Conservation (phyloP, 352 stramenopile genomes). For the Globisporangium lucens region DNA sequence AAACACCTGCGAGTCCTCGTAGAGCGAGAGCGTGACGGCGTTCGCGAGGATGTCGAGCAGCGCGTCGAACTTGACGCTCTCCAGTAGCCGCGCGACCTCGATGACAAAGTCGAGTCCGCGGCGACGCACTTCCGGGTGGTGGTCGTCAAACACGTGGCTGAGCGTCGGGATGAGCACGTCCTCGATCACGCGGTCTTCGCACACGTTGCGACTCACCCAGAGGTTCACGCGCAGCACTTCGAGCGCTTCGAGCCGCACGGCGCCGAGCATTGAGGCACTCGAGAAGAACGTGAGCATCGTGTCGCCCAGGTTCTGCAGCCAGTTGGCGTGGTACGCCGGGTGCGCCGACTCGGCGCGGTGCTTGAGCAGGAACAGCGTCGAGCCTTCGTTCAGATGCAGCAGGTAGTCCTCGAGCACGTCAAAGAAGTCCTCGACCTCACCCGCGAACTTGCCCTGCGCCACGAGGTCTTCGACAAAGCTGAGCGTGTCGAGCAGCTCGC, state of each 20-base stretch:
- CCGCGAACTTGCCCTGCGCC: constrained; percentile 48
- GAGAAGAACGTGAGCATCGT: constrained; percentile 68
- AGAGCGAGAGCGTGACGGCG: constrained; percentile 55
- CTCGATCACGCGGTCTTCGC: constrained; percentile 83
- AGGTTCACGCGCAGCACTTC: constrained; percentile 70
- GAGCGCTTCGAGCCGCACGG: constrained; percentile 67
- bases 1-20: constrained; percentile 65
- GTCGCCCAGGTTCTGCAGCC: constrained; percentile 53
- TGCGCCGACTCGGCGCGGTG: constrained; percentile 61
- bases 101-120: constrained; percentile 64
- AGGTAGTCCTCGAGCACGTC: constrained; percentile 73
- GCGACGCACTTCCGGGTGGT: constrained; percentile 49
- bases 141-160: constrained; percentile 67
- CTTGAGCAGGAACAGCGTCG: constrained; percentile 56
- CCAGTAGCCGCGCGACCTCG: constrained; percentile 63
- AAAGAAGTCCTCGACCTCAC: constrained; percentile 73
- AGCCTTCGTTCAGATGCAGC: constrained; percentile 50
- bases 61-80: constrained; percentile 78
- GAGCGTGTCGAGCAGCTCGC: constrained; percentile 77
- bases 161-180: constrained; percentile 77
- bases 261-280: constrained; percentile 33
- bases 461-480: constrained; percentile 75
- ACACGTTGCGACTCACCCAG: constrained; percentile 73
- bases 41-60: constrained; percentile 78
- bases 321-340: constrained; percentile 64